A percentile compares a stretch with the other conserved stretches of the same genome.
phyloP scores from a whole-genome alignment of 257 asterid species.

The Solanum rostratum region DNA sequence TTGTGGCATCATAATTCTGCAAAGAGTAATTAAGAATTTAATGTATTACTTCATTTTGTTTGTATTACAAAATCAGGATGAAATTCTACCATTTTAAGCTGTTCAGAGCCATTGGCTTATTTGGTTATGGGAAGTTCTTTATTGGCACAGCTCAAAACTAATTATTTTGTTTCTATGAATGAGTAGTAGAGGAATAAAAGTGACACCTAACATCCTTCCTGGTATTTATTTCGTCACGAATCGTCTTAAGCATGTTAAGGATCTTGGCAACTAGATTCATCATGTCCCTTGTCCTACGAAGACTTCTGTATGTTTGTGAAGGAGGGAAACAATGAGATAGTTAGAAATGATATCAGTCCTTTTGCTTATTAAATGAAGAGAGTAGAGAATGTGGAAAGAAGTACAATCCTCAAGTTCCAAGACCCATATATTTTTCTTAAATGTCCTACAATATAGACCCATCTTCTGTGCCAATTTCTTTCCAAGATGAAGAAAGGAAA shows the following conservation, averaged over 20 bases:
- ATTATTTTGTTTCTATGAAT: background rate
- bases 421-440: background rate
- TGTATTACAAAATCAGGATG: background rate
- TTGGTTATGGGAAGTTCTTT: background rate
- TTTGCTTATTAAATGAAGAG: background rate
- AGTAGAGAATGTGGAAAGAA: background rate
- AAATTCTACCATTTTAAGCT: background rate
- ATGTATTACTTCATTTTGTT: background rate
- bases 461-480: background rate
- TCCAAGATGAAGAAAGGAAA: background rate
- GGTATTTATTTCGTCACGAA: background rate
- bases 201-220: background rate
- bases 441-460: background rate
- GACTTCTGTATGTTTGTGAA: background rate
- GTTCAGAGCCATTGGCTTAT: background rate
- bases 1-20: background rate
- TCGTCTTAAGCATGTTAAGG: background rate
- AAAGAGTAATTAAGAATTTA: background rate
- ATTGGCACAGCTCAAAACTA: background rate
- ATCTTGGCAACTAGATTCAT: background rate
- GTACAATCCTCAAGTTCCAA: background rate
- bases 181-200: background rate
- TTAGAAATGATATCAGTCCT: background rate
- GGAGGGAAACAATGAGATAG: background rate
- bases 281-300: background rate